Conservation (phyloP, 2,329 filamentous ascomycete species). For the Apiospora marii region DNA sequence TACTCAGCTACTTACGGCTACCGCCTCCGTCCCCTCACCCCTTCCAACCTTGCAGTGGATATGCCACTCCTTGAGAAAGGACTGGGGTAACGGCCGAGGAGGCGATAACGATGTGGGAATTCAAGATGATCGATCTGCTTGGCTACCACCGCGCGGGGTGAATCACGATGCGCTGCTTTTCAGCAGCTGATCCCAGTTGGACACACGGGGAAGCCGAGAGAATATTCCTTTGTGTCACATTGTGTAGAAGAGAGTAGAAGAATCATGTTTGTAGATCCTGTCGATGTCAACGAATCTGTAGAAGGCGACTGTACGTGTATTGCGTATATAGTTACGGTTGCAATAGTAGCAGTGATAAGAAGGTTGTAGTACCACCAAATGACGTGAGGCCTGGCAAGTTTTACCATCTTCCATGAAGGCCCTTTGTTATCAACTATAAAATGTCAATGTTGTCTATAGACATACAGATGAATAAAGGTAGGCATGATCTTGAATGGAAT, state of each 20-base stretch:
- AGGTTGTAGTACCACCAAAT: neutral
- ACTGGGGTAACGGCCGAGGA: neutral
- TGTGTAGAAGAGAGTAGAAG: neutral
- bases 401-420: neutral
- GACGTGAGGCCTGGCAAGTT: neutral
- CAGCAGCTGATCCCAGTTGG: neutral
- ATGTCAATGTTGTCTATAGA: too few relatives aligned
- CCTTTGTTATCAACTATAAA: too few relatives aligned
- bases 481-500: neutral
- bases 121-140: neutral
- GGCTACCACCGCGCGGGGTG: neutral
- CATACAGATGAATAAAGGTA: too few relatives aligned
- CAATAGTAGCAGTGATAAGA: neutral
- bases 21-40: neutral
- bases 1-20: neutral
- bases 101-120: slow-evolving; percentile 11
- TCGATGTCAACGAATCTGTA: neutral
- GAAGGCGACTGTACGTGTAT: neutral
- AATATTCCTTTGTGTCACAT: neutral
- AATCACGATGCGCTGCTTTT: neutral
- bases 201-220: neutral
- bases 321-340: neutral
- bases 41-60: neutral
- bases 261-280: neutral
- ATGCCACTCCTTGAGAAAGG: neutral